These are phyloP conservation scores for Castanea crenata DNA, from an alignment of 306 rosid species.

Conservation along the genomic window DNA sequence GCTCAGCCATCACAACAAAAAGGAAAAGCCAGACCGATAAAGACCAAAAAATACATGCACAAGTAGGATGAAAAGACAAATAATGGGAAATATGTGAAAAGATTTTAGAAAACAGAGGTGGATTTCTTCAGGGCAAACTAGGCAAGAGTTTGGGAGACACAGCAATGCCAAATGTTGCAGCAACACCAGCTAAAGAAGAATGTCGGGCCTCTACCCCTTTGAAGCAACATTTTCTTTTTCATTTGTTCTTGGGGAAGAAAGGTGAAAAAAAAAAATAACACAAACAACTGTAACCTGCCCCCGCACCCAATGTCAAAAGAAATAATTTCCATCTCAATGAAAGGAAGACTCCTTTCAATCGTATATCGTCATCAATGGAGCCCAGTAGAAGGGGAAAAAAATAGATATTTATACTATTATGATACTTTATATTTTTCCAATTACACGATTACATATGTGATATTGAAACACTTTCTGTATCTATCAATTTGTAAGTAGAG, in stretches of 20 bases:
- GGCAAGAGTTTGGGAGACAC: conserved; percentile 7
- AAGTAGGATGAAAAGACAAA: conserved; percentile 25
- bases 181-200: conserved; percentile 4
- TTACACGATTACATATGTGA: neutral
- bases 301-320: conserved; percentile 18
- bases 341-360: conserved; percentile 28
- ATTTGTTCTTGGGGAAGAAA: neutral
- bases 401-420: too few relatives aligned
- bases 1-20: conserved; percentile 38
- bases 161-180: neutral
- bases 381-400: too few relatives aligned
- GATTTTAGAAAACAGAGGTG: neutral
- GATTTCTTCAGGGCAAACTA: conserved; percentile 5
- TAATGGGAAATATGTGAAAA: neutral
- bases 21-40: conserved; percentile 37
- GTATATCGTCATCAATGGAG: too few relatives aligned
- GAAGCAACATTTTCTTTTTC: neutral
- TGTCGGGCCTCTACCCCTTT: neutral
- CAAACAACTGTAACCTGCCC: conserved; percentile 5
- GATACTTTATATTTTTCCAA: neutral
- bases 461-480: neutral
- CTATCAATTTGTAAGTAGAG: neutral
- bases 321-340: conserved; percentile 22
- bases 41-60: conserved; percentile 37
- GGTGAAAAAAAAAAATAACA: conserved; percentile 7